Evolutionary conservation across 1,284 basidiomycete genomes (phyloP).

Genomic region (Boletus sp.): DNA sequence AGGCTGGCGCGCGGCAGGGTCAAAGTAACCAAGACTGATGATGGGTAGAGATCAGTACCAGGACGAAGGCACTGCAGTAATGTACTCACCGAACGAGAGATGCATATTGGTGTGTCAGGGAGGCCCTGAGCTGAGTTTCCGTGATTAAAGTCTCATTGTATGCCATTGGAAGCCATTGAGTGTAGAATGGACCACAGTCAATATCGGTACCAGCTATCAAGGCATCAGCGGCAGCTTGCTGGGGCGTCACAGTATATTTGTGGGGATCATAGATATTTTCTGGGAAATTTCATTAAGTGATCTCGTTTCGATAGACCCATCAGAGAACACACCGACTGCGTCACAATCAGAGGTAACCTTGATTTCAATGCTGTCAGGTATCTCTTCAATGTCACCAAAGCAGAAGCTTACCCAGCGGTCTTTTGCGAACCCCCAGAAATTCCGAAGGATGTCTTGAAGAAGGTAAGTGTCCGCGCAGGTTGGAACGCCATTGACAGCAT

Average conservation of each 20-base stretch:
- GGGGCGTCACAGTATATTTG: conserved; percentile 41
- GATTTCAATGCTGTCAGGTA: not conserved
- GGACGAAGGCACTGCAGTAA: not conserved
- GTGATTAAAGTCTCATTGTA: conserved; percentile 45
- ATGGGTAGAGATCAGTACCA: not conserved
- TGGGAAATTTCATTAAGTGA: conserved; percentile 26
- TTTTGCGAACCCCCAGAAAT: conserved; percentile 48
- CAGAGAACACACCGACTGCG: conserved; percentile 22
- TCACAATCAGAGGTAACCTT: conserved; percentile 33
- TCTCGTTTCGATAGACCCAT: not conserved
- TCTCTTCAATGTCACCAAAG: not conserved
- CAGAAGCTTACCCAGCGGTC: conserved; percentile 47
- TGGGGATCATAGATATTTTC: conserved; percentile 49
- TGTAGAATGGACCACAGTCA: conserved; percentile 50
- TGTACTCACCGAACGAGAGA: conserved; percentile 47
- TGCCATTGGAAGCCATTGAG: conserved; percentile 42
- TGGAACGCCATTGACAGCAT: conserved; percentile 56
- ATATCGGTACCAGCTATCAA: conserved; percentile 53
- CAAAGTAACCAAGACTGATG: conserved; percentile 52
- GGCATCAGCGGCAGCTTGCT: conserved; percentile 46
- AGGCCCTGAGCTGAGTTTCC: conserved; percentile 39
- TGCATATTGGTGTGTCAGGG: conserved; percentile 46
- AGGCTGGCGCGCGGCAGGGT: conserved; percentile 45
- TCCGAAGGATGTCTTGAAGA: conserved; percentile 48
- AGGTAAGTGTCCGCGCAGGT: conserved; percentile 51